Percentiles rank a stretch among this genome's conserved stretches.
phyloP scores from a whole-genome alignment of 75 land plant genomes.

The Cupressus sempervirens region DNA sequence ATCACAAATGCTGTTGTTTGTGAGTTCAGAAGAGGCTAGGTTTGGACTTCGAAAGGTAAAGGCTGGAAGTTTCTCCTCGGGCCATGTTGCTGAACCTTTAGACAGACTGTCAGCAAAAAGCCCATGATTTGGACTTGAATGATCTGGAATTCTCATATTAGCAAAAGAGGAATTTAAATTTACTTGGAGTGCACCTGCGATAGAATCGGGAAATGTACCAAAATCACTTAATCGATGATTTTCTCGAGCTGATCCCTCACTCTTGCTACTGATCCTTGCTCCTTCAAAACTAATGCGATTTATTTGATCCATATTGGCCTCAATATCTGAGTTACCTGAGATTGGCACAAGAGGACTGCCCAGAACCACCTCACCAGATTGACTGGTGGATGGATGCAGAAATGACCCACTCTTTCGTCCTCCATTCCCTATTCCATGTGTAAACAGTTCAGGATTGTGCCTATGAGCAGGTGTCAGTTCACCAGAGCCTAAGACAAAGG shows the following conservation, averaged over 20 bases:
- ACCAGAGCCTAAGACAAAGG: neutral
- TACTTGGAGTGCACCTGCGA: neutral
- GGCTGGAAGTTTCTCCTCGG: conserved; percentile 62
- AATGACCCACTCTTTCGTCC: conserved; percentile 10
- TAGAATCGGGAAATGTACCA: neutral
- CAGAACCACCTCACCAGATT: neutral
- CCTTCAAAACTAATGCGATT: neutral
- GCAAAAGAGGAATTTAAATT: conserved; percentile 2
- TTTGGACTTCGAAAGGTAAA: conserved; percentile 25
- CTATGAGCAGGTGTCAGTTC: neutral
- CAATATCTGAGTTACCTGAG: conserved; percentile 1
- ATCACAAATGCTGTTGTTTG: conserved; percentile 14
- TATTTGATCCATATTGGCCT: neutral
- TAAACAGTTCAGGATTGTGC: neutral
- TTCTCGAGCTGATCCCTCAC: neutral
- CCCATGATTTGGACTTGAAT: conserved; percentile 6
- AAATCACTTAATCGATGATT: neutral
- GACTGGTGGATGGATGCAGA: neutral
- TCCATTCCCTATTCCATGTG: neutral
- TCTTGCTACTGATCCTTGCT: neutral
- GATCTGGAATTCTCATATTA: neutral
- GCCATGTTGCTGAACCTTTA: conserved; percentile 61
- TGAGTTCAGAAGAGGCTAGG: neutral
- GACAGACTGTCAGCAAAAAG: neutral
- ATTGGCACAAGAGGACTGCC: neutral